phyloP scores from a whole-genome alignment of 768 basidiomycete genomes.

The Hygrophorus pudorinus region DNA sequence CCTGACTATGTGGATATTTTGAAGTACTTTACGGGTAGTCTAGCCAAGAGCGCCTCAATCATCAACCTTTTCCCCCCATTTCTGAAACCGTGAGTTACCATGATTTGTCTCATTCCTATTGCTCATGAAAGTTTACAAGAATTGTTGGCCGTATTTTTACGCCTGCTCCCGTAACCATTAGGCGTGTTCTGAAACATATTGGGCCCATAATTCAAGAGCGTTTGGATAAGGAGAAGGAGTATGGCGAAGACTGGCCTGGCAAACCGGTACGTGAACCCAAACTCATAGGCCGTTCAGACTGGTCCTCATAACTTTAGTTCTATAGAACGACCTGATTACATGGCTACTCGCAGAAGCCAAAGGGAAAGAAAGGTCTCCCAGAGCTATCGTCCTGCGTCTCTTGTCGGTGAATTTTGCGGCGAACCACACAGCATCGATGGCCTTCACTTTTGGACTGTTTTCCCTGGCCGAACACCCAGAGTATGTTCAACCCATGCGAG shows the following conservation, averaged over 20 bases:
- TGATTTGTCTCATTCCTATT: slow-evolving; percentile 6
- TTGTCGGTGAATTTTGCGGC: slow-evolving; percentile 24
- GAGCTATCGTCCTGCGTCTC: slow-evolving; percentile 13
- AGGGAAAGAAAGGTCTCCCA: neutral
- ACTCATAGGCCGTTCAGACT: neutral
- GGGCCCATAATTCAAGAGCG: slow-evolving; percentile 14
- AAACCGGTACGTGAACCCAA: slow-evolving; percentile 12
- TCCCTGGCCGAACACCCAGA: slow-evolving; percentile 23
- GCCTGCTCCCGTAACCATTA: slow-evolving; percentile 4
- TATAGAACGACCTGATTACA: slow-evolving; percentile 5
- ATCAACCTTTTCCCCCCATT: slow-evolving; percentile 23
- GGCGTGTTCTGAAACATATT: slow-evolving; percentile 14
- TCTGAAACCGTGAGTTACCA: slow-evolving; percentile 25
- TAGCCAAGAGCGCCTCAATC: slow-evolving; percentile 16
- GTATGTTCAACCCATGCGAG: slow-evolving; percentile 22
- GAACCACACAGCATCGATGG: slow-evolving; percentile 17
- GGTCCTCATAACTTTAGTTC: too few species aligned
- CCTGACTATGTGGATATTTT: slow-evolving; percentile 19
- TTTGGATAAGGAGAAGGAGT: slow-evolving; percentile 12
- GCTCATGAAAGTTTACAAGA: neutral
- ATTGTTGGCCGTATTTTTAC: slow-evolving; percentile 8
- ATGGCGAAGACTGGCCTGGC: slow-evolving; percentile 20
- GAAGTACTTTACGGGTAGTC: slow-evolving; percentile 22
- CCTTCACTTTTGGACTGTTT: slow-evolving; percentile 23
- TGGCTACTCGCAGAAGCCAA: slow-evolving; percentile 23